phyloP scores from a whole-genome alignment of 352 stramenopile genomes.

The Peronospora tabacina region DNA sequence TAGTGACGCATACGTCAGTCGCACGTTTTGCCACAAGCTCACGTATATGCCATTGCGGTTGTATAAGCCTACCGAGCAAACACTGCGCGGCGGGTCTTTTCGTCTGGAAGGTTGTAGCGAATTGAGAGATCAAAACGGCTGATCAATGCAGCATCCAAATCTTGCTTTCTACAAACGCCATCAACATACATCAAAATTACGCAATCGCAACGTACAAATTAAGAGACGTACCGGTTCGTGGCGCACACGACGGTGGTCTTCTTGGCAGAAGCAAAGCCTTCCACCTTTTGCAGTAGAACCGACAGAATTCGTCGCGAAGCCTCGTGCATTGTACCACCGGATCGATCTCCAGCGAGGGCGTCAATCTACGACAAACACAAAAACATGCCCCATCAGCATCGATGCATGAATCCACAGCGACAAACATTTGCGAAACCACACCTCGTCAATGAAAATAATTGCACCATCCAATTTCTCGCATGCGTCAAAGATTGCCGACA shows the following conservation, averaged over 20 bases:
- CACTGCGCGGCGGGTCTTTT: conserved; percentile 73
- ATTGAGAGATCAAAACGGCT: conserved; percentile 92
- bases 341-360: conserved; percentile 83
- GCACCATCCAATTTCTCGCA: conserved; percentile 88
- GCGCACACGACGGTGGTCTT: conserved; percentile 91
- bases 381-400: conserved; percentile 1
- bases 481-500: conserved; percentile 91
- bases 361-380: conserved; percentile 57
- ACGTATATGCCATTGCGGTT: not conserved
- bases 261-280: conserved; percentile 89
- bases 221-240: conserved; percentile 68
- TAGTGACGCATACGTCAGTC: conserved; percentile 4
- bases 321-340: conserved; percentile 88
- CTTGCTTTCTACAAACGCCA: conserved; percentile 69
- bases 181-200: not conserved
- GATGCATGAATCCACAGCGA: not conserved
- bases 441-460: conserved; percentile 94
- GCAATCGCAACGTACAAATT: not conserved
- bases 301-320: conserved; percentile 88
- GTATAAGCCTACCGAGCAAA: conserved; percentile 63
- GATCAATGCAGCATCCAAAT: conserved; percentile 88
- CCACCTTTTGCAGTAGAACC: conserved; percentile 88
- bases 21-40: not conserved
- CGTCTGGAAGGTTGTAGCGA: conserved; percentile 85
- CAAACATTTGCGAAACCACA: conserved; percentile 16